Evolutionary conservation across 1,284 basidiomycete species (phyloP).

Genomic region (Cryptococcus sp.): DNA sequence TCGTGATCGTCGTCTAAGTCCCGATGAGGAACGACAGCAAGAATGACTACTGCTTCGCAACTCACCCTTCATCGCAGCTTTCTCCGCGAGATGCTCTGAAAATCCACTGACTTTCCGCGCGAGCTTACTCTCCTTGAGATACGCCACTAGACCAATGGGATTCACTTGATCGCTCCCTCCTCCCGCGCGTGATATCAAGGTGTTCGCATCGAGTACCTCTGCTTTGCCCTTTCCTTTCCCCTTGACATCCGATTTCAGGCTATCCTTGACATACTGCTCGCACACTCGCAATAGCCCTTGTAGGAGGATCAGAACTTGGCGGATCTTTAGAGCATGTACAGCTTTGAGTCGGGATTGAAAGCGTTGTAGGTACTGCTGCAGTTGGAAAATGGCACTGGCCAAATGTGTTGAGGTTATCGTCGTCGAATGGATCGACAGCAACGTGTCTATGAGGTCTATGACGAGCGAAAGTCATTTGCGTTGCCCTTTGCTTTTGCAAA

Average conservation of each 20-base stretch:
- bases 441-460: conserved; percentile 78
- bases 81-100: conserved; percentile 66
- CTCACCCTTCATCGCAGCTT: conserved; percentile 55
- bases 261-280: conserved; percentile 57
- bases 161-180: conserved; percentile 69
- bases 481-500: neutral
- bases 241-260: conserved; percentile 13
- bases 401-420: conserved; percentile 66
- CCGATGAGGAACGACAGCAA: neutral
- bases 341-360: conserved; percentile 77
- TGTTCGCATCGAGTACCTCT: conserved; percentile 52
- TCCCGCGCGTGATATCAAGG: conserved; percentile 69
- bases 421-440: conserved; percentile 81
- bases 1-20: neutral
- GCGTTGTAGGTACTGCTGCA: conserved; percentile 73
- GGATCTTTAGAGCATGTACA: conserved; percentile 74
- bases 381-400: conserved; percentile 69
- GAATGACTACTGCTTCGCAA: neutral
- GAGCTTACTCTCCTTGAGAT: conserved; percentile 84
- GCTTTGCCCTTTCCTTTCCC: conserved; percentile 35
- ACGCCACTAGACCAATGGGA: conserved; percentile 76
- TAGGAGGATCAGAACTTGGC: conserved; percentile 73
- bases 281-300: conserved; percentile 66
- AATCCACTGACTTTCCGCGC: conserved; percentile 72
- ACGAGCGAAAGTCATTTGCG: neutral